A percentile compares a stretch with the other conserved stretches of the same genome.
Conservation (phyloP, 1,139 yeast species). For the Hemisphaericaspora lyxosophila region DNA sequence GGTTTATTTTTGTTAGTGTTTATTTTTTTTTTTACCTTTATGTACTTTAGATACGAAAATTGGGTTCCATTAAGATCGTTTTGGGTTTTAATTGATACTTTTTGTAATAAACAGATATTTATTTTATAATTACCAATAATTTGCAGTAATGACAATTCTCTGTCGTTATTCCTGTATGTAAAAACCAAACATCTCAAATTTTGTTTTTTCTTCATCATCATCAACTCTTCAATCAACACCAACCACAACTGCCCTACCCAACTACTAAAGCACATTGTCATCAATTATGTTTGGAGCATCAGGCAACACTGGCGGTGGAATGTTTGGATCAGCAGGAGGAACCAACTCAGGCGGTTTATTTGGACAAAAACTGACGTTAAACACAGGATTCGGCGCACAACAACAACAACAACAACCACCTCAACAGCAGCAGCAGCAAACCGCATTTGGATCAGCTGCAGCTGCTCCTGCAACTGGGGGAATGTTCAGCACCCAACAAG, state of each 20-base stretch:
- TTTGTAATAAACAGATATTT: neutral
- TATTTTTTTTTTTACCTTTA: neutral
- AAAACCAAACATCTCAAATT: neutral
- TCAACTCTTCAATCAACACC: slow-evolving; percentile 1
- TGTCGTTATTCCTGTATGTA: slow-evolving; percentile 3
- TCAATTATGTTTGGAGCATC: slow-evolving; percentile 11
- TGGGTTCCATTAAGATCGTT: neutral
- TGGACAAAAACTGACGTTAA: slow-evolving; percentile 17
- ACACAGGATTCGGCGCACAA: slow-evolving; percentile 5
- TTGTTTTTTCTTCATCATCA: slow-evolving; percentile 1
- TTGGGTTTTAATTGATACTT: neutral
- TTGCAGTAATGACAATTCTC: no score
- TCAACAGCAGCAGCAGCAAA: slow-evolving; percentile 2
- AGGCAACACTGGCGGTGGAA: slow-evolving; percentile 16
- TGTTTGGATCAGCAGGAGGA: slow-evolving; percentile 13
- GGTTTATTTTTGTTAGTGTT: neutral
- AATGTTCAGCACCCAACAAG: slow-evolving; percentile 8
- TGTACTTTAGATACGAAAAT: slow-evolving; percentile 1
- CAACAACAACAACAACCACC: slow-evolving; percentile 7
- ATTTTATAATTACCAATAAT: no score
- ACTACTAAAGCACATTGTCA: slow-evolving; percentile 2
- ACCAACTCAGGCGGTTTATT: slow-evolving; percentile 9
- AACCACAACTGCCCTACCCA: no score
- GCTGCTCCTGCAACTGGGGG: slow-evolving; percentile 14
- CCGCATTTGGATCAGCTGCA: slow-evolving; percentile 10